phyloP scores from a whole-genome alignment of 2,329 filamentous ascomycete species.

The Ceratocystis harringtonii region DNA sequence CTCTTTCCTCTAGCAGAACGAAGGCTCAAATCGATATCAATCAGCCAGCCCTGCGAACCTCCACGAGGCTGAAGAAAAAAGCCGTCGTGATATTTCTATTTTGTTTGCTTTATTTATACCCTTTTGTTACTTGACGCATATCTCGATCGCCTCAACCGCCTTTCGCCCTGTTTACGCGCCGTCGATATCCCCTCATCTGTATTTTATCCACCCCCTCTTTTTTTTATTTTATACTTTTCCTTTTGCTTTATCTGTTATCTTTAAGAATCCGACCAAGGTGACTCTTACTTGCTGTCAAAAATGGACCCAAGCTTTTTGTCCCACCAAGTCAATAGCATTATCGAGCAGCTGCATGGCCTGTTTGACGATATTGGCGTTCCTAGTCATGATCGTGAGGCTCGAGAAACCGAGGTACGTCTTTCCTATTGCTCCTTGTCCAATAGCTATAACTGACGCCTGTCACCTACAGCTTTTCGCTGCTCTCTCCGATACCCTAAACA shows the following conservation, averaged over 20 bases:
- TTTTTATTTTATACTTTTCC: neutral
- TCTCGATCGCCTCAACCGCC: neutral
- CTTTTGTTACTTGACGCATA: neutral
- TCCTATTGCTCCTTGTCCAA: neutral
- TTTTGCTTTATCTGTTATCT: neutral
- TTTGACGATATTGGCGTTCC: constrained; percentile 98
- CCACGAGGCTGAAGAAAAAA: neutral
- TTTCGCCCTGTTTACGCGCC: neutral
- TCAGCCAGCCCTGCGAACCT: neutral
- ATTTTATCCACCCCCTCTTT: constrained; percentile 2
- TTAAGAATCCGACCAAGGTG: neutral
- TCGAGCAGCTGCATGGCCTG: constrained; percentile 79
- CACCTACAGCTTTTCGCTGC: constrained; percentile 66
- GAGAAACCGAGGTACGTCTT: constrained; percentile 67
- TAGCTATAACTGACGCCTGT: neutral
- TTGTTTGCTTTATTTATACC: neutral
- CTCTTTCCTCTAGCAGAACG: neutral
- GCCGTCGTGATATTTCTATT: neutral
- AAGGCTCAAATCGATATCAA: neutral
- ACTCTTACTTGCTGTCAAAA: constrained; percentile 1
- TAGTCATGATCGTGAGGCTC: constrained; percentile 73
- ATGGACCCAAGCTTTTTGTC: constrained; percentile 91
- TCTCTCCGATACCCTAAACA: constrained; percentile 80
- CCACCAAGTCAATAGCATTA: constrained; percentile 89
- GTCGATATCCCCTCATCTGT: neutral